These are phyloP conservation scores for Podospora fimiseda DNA, from an alignment of 495 filamentous ascomycete genomes.

Conservation along the genomic window DNA sequence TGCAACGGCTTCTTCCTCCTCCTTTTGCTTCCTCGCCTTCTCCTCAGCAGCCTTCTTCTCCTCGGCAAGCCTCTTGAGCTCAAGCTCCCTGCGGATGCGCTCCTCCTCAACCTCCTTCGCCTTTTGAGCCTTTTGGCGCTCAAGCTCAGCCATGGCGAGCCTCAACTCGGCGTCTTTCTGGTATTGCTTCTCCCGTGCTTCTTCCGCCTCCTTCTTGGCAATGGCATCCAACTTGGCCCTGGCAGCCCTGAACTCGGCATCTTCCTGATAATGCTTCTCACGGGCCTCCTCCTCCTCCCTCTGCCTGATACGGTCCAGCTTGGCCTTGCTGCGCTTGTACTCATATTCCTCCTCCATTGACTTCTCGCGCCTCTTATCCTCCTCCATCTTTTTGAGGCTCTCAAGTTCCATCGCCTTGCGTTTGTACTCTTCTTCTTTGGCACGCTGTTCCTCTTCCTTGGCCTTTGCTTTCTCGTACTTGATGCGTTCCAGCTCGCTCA, in stretches of 20 bases:
- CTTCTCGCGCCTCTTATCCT: constrained; percentile 18
- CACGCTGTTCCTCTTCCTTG: constrained; percentile 44
- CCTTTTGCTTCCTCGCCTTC: constrained; percentile 39
- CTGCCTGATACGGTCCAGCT: constrained; percentile 41
- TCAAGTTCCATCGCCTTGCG: constrained; percentile 30
- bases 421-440: constrained; percentile 37
- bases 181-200: constrained; percentile 34
- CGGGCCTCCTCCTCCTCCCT: constrained; percentile 24
- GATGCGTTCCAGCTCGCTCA: constrained; percentile 1
- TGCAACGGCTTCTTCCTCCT: constrained; percentile 51
- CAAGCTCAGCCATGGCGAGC: constrained; percentile 41
- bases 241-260: constrained; percentile 29
- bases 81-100: constrained; percentile 44
- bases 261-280: constrained; percentile 28
- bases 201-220: constrained; percentile 33
- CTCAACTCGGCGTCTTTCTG: constrained; percentile 39
- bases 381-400: constrained; percentile 30
- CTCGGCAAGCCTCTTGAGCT: constrained; percentile 52
- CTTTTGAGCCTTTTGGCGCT: constrained; percentile 36
- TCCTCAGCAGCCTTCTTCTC: constrained; percentile 45
- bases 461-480: constrained; percentile 28
- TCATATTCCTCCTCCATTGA: constrained; percentile 13
- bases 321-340: constrained; percentile 26
- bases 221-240: constrained; percentile 20
- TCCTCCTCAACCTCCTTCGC: constrained; percentile 40